Conservation (phyloP, 164 flowering plant genomes). For the Berberis thunbergii region DNA sequence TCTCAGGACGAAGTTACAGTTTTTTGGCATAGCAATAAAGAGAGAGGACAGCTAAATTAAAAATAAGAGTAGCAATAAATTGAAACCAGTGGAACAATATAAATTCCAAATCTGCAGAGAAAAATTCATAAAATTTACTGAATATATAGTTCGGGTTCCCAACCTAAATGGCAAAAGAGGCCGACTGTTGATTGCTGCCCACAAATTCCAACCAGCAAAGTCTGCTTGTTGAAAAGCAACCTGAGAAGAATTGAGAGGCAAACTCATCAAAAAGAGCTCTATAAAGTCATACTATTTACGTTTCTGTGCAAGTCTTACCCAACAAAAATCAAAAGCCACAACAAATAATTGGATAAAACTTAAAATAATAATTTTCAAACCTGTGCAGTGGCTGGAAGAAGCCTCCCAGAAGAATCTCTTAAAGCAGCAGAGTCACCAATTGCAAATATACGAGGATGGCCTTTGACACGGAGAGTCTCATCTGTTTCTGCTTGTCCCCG, state of each 20-base stretch:
- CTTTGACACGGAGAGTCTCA: constrained; percentile 95
- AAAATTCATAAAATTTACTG: background rate
- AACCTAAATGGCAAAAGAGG: constrained; percentile 93
- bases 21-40: no score
- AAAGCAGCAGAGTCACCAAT: constrained; percentile 87
- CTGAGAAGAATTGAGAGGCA: constrained; percentile 25
- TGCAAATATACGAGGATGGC: constrained; percentile 91
- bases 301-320: background rate
- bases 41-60: no score
- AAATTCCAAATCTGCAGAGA: background rate
- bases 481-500: constrained; percentile 96
- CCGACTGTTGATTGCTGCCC: constrained; percentile 95
- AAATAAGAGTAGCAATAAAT: no score
- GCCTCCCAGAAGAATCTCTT: constrained; percentile 66
- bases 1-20: no score
- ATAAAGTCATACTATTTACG: background rate
- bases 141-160: background rate
- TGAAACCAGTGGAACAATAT: no score
- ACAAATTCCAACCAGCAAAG: constrained; percentile 95
- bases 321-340: no score
- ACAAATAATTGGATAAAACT: no score
- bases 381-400: constrained; percentile 97
- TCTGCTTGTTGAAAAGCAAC: constrained; percentile 99
- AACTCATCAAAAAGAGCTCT: constrained; percentile 1
- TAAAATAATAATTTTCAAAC: constrained; percentile 17